Evolutionary conservation across 2,329 filamentous ascomycete species (phyloP).

Genomic region (Aspergillus eucalypticola): DNA sequence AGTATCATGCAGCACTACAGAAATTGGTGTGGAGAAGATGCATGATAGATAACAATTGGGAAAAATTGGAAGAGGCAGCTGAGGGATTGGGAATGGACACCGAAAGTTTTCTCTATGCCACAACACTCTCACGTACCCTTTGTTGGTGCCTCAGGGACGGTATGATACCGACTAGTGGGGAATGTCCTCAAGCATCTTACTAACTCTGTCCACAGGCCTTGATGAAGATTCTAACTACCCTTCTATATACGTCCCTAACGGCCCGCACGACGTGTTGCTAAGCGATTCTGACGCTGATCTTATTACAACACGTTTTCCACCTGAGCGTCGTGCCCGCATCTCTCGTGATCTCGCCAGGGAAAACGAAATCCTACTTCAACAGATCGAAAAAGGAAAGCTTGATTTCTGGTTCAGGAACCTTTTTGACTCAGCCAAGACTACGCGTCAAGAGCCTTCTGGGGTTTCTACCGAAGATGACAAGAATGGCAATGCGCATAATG

Average conservation of each 20-base stretch:
- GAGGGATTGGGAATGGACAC: constrained; percentile 71
- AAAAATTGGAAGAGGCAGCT: constrained; percentile 72
- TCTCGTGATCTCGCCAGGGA: constrained; percentile 72
- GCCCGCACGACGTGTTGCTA: constrained; percentile 32
- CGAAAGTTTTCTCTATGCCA: constrained; percentile 62
- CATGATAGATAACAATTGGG: constrained; percentile 83
- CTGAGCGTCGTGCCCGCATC: constrained; percentile 66
- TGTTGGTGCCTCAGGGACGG: constrained; percentile 60
- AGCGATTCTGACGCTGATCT: constrained; percentile 49
- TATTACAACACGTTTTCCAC: constrained; percentile 55
- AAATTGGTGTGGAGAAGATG: constrained; percentile 79
- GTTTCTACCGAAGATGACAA: neutral
- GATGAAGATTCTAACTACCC: constrained; percentile 16
- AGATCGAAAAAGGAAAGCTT: constrained; percentile 68
- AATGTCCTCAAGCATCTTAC: neutral
- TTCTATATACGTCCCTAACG: constrained; percentile 27
- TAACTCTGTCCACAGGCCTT: constrained; percentile 20
- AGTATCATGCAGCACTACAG: constrained; percentile 28
- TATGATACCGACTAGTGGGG: constrained; percentile 7
- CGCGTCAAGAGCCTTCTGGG: neutral
- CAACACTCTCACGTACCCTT: constrained; percentile 68
- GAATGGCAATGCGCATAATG: neutral
- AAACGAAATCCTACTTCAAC: constrained; percentile 64
- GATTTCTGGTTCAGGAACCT: constrained; percentile 64
- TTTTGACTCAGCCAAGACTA: constrained; percentile 21